Evolutionary conservation across 2,329 filamentous ascomycete species (phyloP).

Genomic region (Hymenoscyphus linearis): DNA sequence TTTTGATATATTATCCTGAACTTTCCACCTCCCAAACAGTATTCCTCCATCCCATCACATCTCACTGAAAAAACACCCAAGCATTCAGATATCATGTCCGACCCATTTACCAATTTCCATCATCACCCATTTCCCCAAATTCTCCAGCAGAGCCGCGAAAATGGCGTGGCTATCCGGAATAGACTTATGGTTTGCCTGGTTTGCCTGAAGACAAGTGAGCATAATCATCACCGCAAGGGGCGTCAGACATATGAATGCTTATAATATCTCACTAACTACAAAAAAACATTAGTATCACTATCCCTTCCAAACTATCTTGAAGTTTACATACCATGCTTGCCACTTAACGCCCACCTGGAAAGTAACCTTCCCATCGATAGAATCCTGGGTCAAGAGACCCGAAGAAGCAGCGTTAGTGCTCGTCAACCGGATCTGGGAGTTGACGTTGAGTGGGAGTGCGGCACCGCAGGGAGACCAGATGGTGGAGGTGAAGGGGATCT

Average conservation of each 20-base stretch:
- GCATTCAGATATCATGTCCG: not conserved
- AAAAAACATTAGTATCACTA: not conserved
- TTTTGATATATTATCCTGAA: constrained; percentile 17
- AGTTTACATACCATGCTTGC: constrained; percentile 24
- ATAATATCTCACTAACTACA: not conserved
- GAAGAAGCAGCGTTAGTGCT: constrained; percentile 29
- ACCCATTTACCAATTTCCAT: not conserved
- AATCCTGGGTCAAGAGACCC: constrained; percentile 43
- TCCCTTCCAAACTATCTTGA: not conserved
- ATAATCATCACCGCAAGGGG: constrained; percentile 1
- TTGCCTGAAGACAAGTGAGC: constrained; percentile 13
- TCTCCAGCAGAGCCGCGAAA: not conserved
- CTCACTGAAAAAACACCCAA: not conserved
- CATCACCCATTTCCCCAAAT: not conserved
- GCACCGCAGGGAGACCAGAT: constrained; percentile 49
- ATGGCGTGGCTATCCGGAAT: not conserved
- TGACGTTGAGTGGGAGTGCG: constrained; percentile 47
- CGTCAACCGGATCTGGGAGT: constrained; percentile 43
- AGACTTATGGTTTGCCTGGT: constrained; percentile 11
- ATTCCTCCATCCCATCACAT: not conserved
- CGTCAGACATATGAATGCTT: constrained; percentile 7
- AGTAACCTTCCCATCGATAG: constrained; percentile 43
- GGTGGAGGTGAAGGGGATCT: constrained; percentile 39
- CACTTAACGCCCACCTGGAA: constrained; percentile 39
- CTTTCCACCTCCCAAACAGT: not conserved